Conservation (phyloP, 202 grass and related monocot species). For the Setaria viridis region DNA sequence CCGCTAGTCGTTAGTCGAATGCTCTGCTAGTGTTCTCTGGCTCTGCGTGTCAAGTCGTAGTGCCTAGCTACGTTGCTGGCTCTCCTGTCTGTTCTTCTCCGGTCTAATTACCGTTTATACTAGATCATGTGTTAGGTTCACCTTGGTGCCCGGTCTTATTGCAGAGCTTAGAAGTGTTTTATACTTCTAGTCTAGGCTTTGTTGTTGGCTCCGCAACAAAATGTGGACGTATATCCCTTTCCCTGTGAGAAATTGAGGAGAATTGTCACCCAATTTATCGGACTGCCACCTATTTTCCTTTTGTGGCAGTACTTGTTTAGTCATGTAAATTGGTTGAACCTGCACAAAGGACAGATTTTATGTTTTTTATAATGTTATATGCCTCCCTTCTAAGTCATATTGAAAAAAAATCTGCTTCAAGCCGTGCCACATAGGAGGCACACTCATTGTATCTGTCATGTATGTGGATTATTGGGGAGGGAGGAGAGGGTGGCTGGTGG, state of each 20-base stretch:
- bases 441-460: background rate
- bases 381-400: background rate
- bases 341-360: background rate
- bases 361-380: background rate
- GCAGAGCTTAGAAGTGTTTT: background rate
- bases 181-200: background rate
- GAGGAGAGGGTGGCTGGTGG: too few species aligned
- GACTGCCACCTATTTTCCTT: background rate
- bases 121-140: background rate
- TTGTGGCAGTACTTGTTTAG: background rate
- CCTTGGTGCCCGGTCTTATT: background rate
- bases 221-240: background rate
- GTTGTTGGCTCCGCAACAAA: too few species aligned
- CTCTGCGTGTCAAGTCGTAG: background rate
- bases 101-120: background rate
- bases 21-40: background rate
- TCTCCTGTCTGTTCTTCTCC: background rate
- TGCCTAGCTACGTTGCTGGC: background rate
- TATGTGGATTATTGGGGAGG: too few species aligned
- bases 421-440: background rate
- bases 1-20: constrained; percentile 8
- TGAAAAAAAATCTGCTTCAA: background rate
- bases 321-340: background rate
- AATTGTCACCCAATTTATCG: background rate
- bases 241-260: background rate